Evolutionary conservation across 805 yeast species (phyloP).

Genomic region (Ogataea chonburiensis): DNA sequence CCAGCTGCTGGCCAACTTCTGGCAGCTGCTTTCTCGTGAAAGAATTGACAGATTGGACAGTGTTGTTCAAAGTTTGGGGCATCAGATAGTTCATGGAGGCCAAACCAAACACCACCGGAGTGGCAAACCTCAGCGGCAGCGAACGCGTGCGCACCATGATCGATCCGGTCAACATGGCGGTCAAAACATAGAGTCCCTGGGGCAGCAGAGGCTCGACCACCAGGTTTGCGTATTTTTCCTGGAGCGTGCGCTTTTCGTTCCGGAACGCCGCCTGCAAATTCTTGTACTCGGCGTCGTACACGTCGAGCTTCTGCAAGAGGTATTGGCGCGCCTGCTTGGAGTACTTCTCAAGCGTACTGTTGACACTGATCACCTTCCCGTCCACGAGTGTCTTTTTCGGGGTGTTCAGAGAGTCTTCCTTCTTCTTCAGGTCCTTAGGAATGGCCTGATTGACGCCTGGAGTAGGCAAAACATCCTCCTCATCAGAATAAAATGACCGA

Average conservation of each 20-base stretch:
- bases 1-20: conserved; percentile 31
- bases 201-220: conserved; percentile 59
- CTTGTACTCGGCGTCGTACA: conserved; percentile 42
- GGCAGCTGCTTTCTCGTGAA: conserved; percentile 40
- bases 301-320: conserved; percentile 38
- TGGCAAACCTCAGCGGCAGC: conserved; percentile 48
- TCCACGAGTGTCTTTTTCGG: conserved; percentile 40
- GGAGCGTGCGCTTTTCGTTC: conserved; percentile 41
- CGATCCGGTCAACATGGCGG: conserved; percentile 56
- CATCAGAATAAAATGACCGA: conserved; percentile 53
- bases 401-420: conserved; percentile 37
- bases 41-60: conserved; percentile 27
- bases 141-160: conserved; percentile 48
- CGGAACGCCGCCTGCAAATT: conserved; percentile 46
- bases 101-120: conserved; percentile 52
- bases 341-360: conserved; percentile 46
- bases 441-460: conserved; percentile 48
- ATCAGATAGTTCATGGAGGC: conserved; percentile 44
- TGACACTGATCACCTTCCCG: conserved; percentile 55
- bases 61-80: conserved; percentile 47
- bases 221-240: conserved; percentile 33
- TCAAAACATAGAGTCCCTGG: conserved; percentile 50
- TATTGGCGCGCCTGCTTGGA: conserved; percentile 40
- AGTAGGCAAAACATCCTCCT: conserved; percentile 44
- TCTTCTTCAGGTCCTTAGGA: conserved; percentile 35